Evolutionary conservation across 1,284 basidiomycete species (phyloP), one percentile per base, ranked within the genome.

Genomic region (Dichomitus squalens): DNA sequence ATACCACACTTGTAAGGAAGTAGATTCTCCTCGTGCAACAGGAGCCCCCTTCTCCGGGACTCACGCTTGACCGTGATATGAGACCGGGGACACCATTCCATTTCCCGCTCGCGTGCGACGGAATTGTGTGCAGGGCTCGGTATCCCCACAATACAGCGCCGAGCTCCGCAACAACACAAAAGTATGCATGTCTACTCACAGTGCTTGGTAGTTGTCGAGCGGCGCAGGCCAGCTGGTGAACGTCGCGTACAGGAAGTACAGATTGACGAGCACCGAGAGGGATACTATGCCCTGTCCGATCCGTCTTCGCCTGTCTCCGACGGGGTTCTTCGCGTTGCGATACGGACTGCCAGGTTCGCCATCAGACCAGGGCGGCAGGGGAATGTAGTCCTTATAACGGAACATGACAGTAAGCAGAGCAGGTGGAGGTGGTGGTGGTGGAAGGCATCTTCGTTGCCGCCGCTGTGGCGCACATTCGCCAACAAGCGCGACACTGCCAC

Each of bases 191-290:
- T 31, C 16, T 7, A 59, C 65, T 62, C 57, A 67, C 65, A 67
- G 44, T 51, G 53, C 46, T 23, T 67, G 65, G 25, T 67, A 67
- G 57, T 65, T 55, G 34, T 67, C 65, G 46, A 67, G 29, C 11
- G 65, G 60, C 7, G 56, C 38, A 7, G 60, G 63, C 59, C 63
- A 64, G 3, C 41, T 23, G 31, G 47, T 52, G 20, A 54, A 23
- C 25, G 35, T 33, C 27, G 29, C 16, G n/a, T 58, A 60, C n/a
- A 55, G n/a, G 27, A 54, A 56, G 34, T 56, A 58, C 18, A 64
- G 11, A 44, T 64, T 64, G 33, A 51, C 43, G 14, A 55, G 33
- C 9, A 60, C 50, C 2, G 63, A 64, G 11, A 58, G 25, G 31
- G 29, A 49, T 53, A 61, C 31, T 11, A 61, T 14, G 35, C 29